A percentile compares a stretch with the other conserved stretches of the same genome.
These are phyloP conservation scores for Penicillium sp. DNA, from an alignment of 2,329 filamentous ascomycete genomes.

Conservation along the genomic window DNA sequence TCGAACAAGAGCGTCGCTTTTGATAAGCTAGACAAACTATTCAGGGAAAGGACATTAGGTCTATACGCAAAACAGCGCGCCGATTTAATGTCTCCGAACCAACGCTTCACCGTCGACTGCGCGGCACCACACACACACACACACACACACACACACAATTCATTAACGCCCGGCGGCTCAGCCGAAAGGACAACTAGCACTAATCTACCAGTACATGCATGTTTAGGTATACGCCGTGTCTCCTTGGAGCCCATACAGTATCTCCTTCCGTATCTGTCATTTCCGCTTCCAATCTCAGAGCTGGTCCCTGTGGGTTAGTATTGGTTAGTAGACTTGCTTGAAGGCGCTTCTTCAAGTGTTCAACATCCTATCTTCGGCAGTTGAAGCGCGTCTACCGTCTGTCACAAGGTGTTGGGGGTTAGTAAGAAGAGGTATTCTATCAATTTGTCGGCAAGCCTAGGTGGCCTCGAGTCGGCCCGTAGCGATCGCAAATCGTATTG, in stretches of 20 bases:
- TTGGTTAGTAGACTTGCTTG: slow-evolving; percentile 19
- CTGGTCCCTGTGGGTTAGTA: slow-evolving; percentile 27
- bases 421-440: slow-evolving; percentile 5
- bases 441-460: slow-evolving; percentile 18
- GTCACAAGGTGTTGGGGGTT: slow-evolving; percentile 25
- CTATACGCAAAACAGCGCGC: too few relatives aligned
- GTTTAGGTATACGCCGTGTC: slow-evolving; percentile 11
- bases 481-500: slow-evolving; percentile 31
- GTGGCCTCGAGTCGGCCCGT: slow-evolving; percentile 26
- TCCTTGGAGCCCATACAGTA: slow-evolving; percentile 27
- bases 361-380: too few relatives aligned
- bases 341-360: too few relatives aligned
- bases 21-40: too few relatives aligned
- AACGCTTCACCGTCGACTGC: too few relatives aligned
- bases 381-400: slow-evolving; percentile 25
- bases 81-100: too few relatives aligned
- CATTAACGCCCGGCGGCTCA: slow-evolving; percentile 23
- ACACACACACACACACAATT: slow-evolving; percentile 18
- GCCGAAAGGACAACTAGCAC: slow-evolving; percentile 22
- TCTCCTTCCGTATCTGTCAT: slow-evolving; percentile 20
- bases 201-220: slow-evolving; percentile 2
- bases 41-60: too few relatives aligned
- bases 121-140: too few relatives aligned
- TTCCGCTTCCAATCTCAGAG: slow-evolving; percentile 19
- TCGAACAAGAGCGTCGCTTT: too few relatives aligned